Evolutionary conservation across 2,329 filamentous ascomycete genomes (phyloP).

Genomic region (Sphaerulina vaccinii): DNA sequence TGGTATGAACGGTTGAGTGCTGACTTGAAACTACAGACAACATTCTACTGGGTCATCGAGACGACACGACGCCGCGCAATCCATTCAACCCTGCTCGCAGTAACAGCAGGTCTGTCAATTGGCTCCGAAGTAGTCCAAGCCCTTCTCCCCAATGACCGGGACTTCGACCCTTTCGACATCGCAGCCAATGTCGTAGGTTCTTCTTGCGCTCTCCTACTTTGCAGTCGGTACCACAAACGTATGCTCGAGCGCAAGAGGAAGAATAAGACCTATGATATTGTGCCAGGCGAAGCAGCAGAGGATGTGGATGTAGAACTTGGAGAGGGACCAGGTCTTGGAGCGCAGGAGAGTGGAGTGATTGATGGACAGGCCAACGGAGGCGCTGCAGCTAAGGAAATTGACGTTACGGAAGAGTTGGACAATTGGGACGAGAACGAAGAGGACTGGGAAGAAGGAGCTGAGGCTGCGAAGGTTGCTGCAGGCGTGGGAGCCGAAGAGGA

Average conservation of each 20-base stretch:
- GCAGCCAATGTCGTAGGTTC: slow-evolving; percentile 84
- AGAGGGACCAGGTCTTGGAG: slow-evolving; percentile 46
- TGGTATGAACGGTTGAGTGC: background rate
- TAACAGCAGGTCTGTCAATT: slow-evolving; percentile 69
- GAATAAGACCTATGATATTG: slow-evolving; percentile 68
- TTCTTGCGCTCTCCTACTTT: slow-evolving; percentile 67
- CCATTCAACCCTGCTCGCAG: slow-evolving; percentile 77
- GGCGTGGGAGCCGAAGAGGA: slow-evolving; percentile 26
- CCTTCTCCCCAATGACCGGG: slow-evolving; percentile 60
- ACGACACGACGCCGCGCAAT: slow-evolving; percentile 80
- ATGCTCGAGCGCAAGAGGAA: slow-evolving; percentile 86
- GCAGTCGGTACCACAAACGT: slow-evolving; percentile 88
- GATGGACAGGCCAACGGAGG: slow-evolving; percentile 31
- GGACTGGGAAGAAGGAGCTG: slow-evolving; percentile 61
- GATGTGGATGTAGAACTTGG: slow-evolving; percentile 74
- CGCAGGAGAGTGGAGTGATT: slow-evolving; percentile 37
- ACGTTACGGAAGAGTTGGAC: slow-evolving; percentile 79
- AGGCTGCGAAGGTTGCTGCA: slow-evolving; percentile 29
- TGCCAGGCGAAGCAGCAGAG: slow-evolving; percentile 58
- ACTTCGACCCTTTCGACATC: slow-evolving; percentile 79
- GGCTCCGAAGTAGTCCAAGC: slow-evolving; percentile 75
- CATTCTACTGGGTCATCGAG: slow-evolving; percentile 96
- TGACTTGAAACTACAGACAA: slow-evolving; percentile 19
- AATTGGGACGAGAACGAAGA: slow-evolving; percentile 89
- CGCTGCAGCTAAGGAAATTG: slow-evolving; percentile 56